Conservation (phyloP, 805 yeast species). For the Saccharomycopsis schoenii region DNA sequence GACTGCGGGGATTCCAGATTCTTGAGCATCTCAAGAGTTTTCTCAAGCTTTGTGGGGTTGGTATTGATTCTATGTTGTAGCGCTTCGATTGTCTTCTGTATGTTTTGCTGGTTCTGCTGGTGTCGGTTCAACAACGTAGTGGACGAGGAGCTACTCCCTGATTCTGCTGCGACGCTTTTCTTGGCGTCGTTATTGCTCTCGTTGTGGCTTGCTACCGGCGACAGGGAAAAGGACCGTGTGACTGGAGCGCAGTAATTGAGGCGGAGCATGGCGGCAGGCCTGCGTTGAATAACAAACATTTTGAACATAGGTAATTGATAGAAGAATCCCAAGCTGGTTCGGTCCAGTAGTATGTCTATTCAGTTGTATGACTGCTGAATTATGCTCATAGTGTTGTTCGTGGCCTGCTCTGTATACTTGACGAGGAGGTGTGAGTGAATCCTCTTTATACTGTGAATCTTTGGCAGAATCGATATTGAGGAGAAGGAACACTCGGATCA, state of each 20-base stretch:
- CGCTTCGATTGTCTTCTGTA: neutral
- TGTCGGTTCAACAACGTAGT: neutral
- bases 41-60: slow-evolving; percentile 1
- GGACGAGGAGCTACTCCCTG: neutral
- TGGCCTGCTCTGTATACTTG: neutral
- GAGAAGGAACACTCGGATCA: neutral
- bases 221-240: too few species aligned
- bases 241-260: too few species aligned
- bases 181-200: neutral
- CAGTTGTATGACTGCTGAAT: too few species aligned
- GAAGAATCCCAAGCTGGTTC: too few species aligned
- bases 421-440: too few species aligned
- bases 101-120: neutral
- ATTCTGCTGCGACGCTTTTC: neutral
- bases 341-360: too few species aligned
- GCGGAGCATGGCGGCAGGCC: too few species aligned
- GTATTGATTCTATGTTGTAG: slow-evolving; percentile 5
- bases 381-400: too few species aligned
- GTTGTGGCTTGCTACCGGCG: too few species aligned
- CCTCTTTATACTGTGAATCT: neutral
- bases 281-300: too few species aligned
- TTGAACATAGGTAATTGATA: too few species aligned
- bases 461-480: neutral
- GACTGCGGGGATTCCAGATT: neutral
- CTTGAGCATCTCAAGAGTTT: slow-evolving; percentile 2